phyloP scores from a whole-genome alignment of 768 basidiomycete genomes.

The Glaciozyma martinii region DNA sequence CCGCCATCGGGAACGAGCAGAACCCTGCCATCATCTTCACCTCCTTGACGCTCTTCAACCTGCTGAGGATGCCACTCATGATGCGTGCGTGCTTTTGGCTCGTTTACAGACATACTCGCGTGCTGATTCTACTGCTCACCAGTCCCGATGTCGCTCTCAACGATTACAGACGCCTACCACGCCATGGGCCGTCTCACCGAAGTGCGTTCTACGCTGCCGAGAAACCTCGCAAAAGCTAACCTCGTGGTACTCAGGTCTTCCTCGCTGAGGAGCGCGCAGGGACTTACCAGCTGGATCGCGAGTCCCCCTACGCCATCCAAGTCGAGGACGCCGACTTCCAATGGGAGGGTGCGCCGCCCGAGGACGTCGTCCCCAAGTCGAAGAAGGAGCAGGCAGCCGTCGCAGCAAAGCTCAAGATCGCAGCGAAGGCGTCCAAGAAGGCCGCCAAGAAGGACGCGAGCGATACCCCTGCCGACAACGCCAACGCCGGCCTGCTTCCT shows the following conservation, averaged over 20 bases:
- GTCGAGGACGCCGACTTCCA: conserved; percentile 44
- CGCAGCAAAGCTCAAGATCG: conserved; percentile 38
- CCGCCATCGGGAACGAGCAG: conserved; percentile 52
- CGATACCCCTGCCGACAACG: neutral
- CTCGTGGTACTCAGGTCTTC: conserved; percentile 48
- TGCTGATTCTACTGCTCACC: conserved; percentile 33
- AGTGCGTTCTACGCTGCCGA: neutral
- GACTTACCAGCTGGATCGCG: conserved; percentile 49
- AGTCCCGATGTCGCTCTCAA: conserved; percentile 19
- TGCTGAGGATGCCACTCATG: conserved; percentile 48
- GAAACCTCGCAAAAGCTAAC: neutral
- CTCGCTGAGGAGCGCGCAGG: conserved; percentile 68
- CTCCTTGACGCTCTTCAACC: conserved; percentile 59
- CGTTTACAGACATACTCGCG: neutral
- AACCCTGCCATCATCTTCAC: conserved; percentile 50
- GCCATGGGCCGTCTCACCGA: conserved; percentile 66
- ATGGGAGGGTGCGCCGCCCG: conserved; percentile 16
- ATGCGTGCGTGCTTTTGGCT: neutral
- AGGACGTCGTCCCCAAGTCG: conserved; percentile 43
- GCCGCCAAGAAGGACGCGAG: conserved; percentile 1
- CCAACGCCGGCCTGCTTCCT: neutral
- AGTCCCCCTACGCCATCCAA: conserved; percentile 56
- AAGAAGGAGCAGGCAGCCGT: conserved; percentile 31
- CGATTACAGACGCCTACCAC: conserved; percentile 76
- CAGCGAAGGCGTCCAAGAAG: conserved; percentile 36